Evolutionary conservation across 2,329 filamentous ascomycete species (phyloP), one percentile per base, ranked within the genome.

Genomic region (Epichloe brachyelytri): DNA sequence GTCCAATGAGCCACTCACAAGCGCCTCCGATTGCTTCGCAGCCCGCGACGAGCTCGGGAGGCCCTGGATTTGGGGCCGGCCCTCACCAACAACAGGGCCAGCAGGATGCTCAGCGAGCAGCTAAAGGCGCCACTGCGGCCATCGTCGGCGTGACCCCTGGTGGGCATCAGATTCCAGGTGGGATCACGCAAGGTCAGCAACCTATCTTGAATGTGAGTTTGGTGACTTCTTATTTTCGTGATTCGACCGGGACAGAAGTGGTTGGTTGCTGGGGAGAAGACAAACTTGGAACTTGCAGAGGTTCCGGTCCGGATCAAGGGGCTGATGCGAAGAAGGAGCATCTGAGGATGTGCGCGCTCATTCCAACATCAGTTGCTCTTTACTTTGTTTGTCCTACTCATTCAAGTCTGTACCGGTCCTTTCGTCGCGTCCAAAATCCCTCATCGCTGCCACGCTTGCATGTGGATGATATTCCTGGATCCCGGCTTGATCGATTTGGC

Each of bases 61-160:
- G 73, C 4, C 77, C 78, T 49, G 74, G 86, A 38, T 94, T 90
- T 59, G 84, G 83, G 22, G 80, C 83, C 3, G 80, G 83, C 3
- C 81, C 86, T 46, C 78, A 73, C 53, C 53, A 54, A 41, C 56
- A 52, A 46, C 72, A 72, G 54, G 53, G 56, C 19, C 55, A 58
- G 33, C 86, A 88, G 62, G 81, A 83, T 46, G 71, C 75, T 49
- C 73, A 76, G n/a, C 79, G 79, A 55, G 68, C 75, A 65, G 54
- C 71, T 5, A 67, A 65, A 51, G 63, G 62, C 44, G 57, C 59
- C n/a, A 56, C 52, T 41, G 58, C 68, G 59, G 77, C 76, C 34
- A 74, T 72, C 48, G 71, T 73, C 74, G 65, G 75, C 68, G 62
- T 76, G 30, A 64, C 62, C 20, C 62, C 68, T 15, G 64, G 60